Conservation (phyloP, 2,329 filamentous ascomycete species). For the Pseudopyricularia javanii region DNA sequence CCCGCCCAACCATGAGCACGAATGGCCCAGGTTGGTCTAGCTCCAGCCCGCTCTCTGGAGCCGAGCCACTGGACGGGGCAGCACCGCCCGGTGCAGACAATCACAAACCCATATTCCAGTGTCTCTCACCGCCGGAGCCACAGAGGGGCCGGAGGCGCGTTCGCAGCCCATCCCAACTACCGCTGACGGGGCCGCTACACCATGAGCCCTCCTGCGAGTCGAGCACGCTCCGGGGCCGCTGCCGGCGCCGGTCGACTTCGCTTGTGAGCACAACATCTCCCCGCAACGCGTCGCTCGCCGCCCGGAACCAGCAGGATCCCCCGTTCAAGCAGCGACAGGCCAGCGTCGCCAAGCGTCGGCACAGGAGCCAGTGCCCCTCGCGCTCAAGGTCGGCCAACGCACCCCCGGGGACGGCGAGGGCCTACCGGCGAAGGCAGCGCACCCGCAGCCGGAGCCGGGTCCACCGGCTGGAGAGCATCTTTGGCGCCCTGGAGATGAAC, state of each 20-base stretch:
- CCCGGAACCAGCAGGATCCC: slow-evolving; percentile 14
- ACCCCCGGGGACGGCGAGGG: slow-evolving; percentile 7
- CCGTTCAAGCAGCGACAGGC: slow-evolving; percentile 17
- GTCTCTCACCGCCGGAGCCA: slow-evolving; percentile 1
- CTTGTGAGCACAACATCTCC: slow-evolving; percentile 12
- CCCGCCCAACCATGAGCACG: neutral
- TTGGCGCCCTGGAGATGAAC: slow-evolving; percentile 3
- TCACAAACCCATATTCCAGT: too few relatives aligned
- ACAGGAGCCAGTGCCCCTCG: slow-evolving; percentile 23
- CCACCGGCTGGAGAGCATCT: slow-evolving; percentile 7
- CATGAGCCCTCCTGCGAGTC: slow-evolving; percentile 21
- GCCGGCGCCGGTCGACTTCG: slow-evolving; percentile 23
- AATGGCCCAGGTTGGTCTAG: neutral
- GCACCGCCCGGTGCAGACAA: neutral
- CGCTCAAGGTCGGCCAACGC: slow-evolving; percentile 16
- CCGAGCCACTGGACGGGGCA: neutral
- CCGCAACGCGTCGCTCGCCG: slow-evolving; percentile 7
- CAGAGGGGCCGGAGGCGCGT: slow-evolving; percentile 1
- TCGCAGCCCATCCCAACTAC: neutral
- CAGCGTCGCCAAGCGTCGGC: slow-evolving; percentile 17
- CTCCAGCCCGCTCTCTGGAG: neutral
- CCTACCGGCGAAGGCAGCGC: slow-evolving; percentile 21
- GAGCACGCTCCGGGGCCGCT: slow-evolving; percentile 26
- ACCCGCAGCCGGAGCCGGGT: slow-evolving; percentile 23
- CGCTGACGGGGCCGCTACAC: neutral